These are phyloP conservation scores for Neofusicoccum umdonicola DNA, from an alignment of 2,329 filamentous ascomycete species.

Conservation along the genomic window DNA sequence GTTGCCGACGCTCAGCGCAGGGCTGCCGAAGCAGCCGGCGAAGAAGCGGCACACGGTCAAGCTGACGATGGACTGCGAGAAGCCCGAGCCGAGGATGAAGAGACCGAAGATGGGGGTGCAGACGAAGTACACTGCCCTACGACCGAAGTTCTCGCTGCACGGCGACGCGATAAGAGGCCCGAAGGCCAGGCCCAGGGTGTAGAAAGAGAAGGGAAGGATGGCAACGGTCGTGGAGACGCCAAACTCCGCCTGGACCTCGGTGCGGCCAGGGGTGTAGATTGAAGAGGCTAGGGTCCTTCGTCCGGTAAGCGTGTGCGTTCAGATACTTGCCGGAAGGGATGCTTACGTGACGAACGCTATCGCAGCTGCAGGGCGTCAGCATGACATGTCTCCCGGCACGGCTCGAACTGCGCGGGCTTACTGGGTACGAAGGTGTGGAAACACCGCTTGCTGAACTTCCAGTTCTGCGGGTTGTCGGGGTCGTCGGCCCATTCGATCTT, in stretches of 20 bases:
- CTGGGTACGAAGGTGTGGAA: constrained; percentile 13
- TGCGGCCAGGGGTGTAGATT: constrained; percentile 17
- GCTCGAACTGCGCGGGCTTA: not conserved
- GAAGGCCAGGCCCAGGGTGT: constrained; percentile 55
- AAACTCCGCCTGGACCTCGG: constrained; percentile 20
- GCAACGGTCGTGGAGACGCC: constrained; percentile 22
- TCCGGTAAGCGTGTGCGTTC: not conserved
- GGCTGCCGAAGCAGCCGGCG: constrained; percentile 31
- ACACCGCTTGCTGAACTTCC: constrained; percentile 65
- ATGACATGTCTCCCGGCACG: constrained; percentile 54
- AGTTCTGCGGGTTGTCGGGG: constrained; percentile 69
- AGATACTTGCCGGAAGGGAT: not conserved
- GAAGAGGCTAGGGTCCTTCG: constrained; percentile 15
- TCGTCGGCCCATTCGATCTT: constrained; percentile 62
- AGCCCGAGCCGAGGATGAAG: constrained; percentile 43
- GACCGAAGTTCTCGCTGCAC: constrained; percentile 68
- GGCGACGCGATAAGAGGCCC: constrained; percentile 72
- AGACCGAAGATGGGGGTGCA: constrained; percentile 63
- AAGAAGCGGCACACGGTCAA: constrained; percentile 65
- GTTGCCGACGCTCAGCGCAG: constrained; percentile 38
- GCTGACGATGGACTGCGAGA: constrained; percentile 64
- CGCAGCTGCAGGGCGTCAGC: constrained; percentile 36
- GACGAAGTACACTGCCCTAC: constrained; percentile 67
- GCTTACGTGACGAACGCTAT: constrained; percentile 15
- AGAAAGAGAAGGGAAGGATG: constrained; percentile 26